These are phyloP conservation scores for Theileria orientalis DNA, from an alignment of 169 alveolate genomes.

Conservation along the genomic window DNA sequence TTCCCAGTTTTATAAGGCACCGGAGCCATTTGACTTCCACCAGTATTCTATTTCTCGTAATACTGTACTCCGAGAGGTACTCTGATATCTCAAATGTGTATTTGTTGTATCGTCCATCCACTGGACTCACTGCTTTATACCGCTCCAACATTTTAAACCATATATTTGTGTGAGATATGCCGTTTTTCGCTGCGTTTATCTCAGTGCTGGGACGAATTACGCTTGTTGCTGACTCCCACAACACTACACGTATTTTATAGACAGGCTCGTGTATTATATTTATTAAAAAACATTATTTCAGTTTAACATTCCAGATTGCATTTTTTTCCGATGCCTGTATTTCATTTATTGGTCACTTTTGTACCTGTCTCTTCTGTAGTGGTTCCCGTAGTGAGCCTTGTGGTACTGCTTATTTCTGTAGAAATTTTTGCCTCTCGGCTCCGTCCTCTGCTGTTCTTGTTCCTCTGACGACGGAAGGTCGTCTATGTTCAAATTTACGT, in stretches of 20 bases:
- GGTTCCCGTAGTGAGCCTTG: conserved; percentile 28
- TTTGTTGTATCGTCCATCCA: conserved; percentile 88
- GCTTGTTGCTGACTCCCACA: no score
- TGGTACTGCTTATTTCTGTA: conserved; percentile 29
- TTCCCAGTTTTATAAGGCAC: conserved; percentile 76
- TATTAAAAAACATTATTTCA: background rate
- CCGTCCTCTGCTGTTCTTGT: conserved; percentile 9
- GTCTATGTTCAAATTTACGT: conserved; percentile 29
- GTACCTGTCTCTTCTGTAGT: conserved; percentile 38
- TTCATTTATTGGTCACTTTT: background rate
- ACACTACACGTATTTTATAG: no score
- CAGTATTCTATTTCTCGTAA: conserved; percentile 82
- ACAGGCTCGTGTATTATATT: no score
- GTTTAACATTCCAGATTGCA: conserved; percentile 41
- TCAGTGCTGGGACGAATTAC: no score
- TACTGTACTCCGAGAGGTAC: conserved; percentile 85
- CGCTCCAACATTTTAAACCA: background rate
- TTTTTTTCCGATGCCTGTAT: conserved; percentile 25
- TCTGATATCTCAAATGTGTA: conserved; percentile 65
- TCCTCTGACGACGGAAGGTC: conserved; percentile 24
- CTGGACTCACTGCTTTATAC: conserved; percentile 70
- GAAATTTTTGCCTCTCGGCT: conserved; percentile 4
- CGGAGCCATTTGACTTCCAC: conserved; percentile 90
- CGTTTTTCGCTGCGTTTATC: no score
- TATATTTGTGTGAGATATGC: background rate